Evolutionary conservation across 257 asterid species (phyloP), one percentile per base, ranked within the genome.

Genomic region (Jaltomata sinuosa): DNA sequence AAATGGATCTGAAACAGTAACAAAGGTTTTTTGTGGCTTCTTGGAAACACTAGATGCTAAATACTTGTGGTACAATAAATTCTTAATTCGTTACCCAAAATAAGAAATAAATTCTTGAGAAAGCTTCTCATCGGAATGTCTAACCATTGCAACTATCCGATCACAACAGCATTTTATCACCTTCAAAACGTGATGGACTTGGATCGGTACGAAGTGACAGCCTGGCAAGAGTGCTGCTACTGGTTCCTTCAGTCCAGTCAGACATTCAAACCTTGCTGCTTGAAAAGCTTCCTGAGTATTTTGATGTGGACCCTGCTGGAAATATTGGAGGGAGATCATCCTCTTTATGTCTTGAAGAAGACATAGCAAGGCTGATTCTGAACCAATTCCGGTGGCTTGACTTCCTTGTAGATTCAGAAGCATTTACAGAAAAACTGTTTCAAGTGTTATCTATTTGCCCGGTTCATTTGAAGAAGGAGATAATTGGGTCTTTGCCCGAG

Each of bases 341-440:
- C 79, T 82, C 90, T 31, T 83, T 85, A 85, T 88, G 90, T 71
- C 89, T 92, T 65, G 94, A 93, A 34, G 95, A 94, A 81, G 97
- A 94, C 88, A 72, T 92, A 81, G 94, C 97, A 22, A 88, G 95
- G 94, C 86, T 93, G 84, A 93, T 94, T 83, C 85, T 93, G 82
- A 91, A 93, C 86, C 97, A 94, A 71, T 94, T 94, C 72, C 91
- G 94, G 67, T 94, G 97, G 97, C 97, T 94, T 59, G 98, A 94
- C 86, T 94, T 94, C 89, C 94, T 94, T 54, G 97, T 92, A 64
- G 87, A 91, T 87, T 89, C 94, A 36, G 93, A 89, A 83, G 91
- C 92, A 40, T 94, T 94, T 84, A 89, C 96, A 69, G 94, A 91
- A 85, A 92, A 91, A 87, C 87, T 94, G 85, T 86, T 94, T 29